Base-by-base conservation (phyloP, 106 monocot species). In the Gastrodia elata region DNA sequence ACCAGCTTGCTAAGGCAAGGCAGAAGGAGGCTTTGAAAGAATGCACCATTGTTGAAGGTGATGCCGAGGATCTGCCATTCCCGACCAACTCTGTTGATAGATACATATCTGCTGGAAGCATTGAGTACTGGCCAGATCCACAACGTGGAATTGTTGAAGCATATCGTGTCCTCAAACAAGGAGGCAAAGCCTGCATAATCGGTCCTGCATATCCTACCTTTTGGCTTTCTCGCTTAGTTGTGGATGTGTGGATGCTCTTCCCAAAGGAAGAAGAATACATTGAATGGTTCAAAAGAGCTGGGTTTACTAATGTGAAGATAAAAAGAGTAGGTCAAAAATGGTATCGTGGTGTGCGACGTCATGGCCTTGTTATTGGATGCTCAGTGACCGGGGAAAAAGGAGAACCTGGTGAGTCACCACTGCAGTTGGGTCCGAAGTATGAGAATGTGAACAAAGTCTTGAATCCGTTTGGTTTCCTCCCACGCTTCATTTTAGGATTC, bases 41-140 rank as follows among this genome's bases (percentile, higher is more conserved):
- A 72, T 92, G 92, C 79, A 90, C 84, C 14, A 92, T 97, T 28
- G 64, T 97, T 10, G 92, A 97, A 71, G 96, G 96, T 0, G 96
- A 97, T 68, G 96, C 92, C 0, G 96, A 97, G 79, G 96, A 97
- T 32, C 81, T 97, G 2, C 92, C 96, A 3, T 97, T 97, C 71
- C 86, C 90, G 5, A 97, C 87, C 2, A 92, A 90, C 75, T 79
- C 80, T 37, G 77, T 78, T 16, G 92, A 97, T 61, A 69, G 96
- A 64, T 97, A 97, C 72, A 70, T 97, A 33, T 97, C 96, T 30
- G 96, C 96, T 39, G 96, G 96, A 81, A 97, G 94, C 48, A 94
- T 94, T 37, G 94, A 94, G 75, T 94, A 94, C 72, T 94, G 94
- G 94, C 94, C 94, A 20, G 94, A 94, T 74, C 94, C 94, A 33